These are phyloP conservation scores for Aaosphaeria pasadenensis DNA, from an alignment of 2,329 filamentous ascomycete species.

Conservation along the genomic window DNA sequence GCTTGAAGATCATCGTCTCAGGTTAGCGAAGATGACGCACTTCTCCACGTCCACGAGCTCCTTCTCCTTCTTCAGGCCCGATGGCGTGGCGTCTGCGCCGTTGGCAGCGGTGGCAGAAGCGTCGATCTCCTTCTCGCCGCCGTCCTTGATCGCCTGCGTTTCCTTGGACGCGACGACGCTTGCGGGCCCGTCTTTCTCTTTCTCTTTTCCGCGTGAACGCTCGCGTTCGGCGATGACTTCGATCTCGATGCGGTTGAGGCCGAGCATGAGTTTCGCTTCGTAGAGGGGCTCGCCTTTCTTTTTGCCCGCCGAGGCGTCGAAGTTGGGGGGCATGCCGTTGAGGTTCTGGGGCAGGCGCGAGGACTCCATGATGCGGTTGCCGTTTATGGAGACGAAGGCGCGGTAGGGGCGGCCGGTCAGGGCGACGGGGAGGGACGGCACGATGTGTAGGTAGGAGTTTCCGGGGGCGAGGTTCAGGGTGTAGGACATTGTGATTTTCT, in stretches of 20 bases:
- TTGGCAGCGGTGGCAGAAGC: conserved; percentile 6
- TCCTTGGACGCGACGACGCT: conserved; percentile 43
- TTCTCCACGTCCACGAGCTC: conserved; percentile 68
- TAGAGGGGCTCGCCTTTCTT: conserved; percentile 64
- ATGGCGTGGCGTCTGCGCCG: conserved; percentile 43
- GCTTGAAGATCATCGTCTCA: conserved; percentile 46
- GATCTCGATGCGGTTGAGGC: conserved; percentile 75
- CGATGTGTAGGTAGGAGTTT: conserved; percentile 69
- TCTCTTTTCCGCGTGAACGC: conserved; percentile 37
- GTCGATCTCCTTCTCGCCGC: too few relatives aligned
- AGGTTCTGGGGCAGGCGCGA: conserved; percentile 51
- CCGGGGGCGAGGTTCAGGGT: conserved; percentile 67
- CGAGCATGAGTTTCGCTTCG: conserved; percentile 67
- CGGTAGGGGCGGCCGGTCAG: conserved; percentile 70
- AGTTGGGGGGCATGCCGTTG: conserved; percentile 17
- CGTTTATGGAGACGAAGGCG: conserved; percentile 71
- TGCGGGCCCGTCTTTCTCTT: conserved; percentile 5
- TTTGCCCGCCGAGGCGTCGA: conserved; percentile 29
- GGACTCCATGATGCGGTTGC: conserved; percentile 58
- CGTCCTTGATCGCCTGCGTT: background rate
- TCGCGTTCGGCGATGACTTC: conserved; percentile 70
- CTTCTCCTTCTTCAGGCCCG: background rate
- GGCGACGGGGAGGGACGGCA: conserved; percentile 61
- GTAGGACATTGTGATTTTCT: conserved; percentile 67
- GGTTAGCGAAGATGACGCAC: conserved; percentile 70